These are phyloP conservation scores for Lotmaria passim DNA, from an alignment of 208 protist species.

Conservation along the genomic window DNA sequence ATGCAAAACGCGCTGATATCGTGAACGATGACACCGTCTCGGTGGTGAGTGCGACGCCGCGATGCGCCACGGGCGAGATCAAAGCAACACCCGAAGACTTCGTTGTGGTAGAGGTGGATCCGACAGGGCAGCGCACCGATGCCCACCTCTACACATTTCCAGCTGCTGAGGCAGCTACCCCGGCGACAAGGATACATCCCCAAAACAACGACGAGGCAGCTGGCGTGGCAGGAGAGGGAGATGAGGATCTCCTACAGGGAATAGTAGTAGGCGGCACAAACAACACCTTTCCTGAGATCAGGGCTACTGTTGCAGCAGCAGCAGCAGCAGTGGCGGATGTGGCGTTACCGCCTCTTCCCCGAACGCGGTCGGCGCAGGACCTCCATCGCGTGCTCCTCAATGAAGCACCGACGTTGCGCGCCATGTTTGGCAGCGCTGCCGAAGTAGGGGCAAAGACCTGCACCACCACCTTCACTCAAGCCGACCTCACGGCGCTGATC, in stretches of 20 bases:
- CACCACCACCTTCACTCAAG: constrained; percentile 6
- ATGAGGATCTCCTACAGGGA: too few species aligned
- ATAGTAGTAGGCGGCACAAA: too few species aligned
- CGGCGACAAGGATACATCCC: neutral
- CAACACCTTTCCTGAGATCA: neutral
- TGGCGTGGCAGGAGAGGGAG: neutral
- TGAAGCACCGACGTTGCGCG: neutral
- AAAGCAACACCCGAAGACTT: constrained; percentile 76
- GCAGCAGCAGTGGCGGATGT: too few species aligned
- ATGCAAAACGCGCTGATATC: neutral
- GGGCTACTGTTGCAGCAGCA: neutral
- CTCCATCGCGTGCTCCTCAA: neutral
- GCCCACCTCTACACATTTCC: constrained; percentile 33
- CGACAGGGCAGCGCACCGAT: constrained; percentile 57
- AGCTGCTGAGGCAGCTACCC: neutral
- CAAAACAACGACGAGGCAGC: neutral
- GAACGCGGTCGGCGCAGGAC: neutral
- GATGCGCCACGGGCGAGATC: constrained; percentile 39
- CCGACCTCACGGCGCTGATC: constrained; percentile 9
- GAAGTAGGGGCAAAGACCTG: constrained; percentile 10
- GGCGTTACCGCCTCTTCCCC: too few species aligned
- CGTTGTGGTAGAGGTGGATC: constrained; percentile 79
- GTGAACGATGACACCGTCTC: neutral
- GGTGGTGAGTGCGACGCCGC: neutral
- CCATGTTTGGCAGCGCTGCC: constrained; percentile 5